Evolutionary conservation across 768 basidiomycete species (phyloP).

Genomic region (Suillus hirtellus): DNA sequence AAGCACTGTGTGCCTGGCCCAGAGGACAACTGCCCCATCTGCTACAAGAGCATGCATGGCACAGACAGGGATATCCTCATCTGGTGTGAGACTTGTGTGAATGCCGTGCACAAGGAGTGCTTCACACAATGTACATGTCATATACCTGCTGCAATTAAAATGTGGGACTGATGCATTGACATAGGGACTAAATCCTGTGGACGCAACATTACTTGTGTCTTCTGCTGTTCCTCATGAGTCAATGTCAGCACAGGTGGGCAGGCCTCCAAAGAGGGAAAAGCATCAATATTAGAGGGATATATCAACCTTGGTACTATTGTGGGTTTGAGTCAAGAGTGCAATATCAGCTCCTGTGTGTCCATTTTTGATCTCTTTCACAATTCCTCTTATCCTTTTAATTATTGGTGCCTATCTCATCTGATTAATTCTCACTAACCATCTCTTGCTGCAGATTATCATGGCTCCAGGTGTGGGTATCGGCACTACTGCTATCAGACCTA

Average conservation of each 20-base stretch:
- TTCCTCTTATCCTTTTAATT: background rate
- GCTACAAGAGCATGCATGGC: conserved; percentile 68
- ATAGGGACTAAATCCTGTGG: conserved; percentile 39
- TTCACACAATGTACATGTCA: conserved; percentile 65
- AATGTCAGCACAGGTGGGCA: conserved; percentile 23
- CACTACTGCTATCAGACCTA: no score
- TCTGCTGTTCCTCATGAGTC: conserved; percentile 69
- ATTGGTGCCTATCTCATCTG: background rate
- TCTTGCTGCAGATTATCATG: conserved; percentile 21
- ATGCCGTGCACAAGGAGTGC: conserved; percentile 72
- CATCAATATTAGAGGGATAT: conserved; percentile 43
- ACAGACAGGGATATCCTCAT: conserved; percentile 45
- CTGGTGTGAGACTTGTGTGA: conserved; percentile 69
- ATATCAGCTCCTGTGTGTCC: conserved; percentile 66
- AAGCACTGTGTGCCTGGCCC: conserved; percentile 49
- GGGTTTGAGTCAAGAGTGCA: conserved; percentile 59
- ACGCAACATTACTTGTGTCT: conserved; percentile 66
- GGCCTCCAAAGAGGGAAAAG: conserved; percentile 13
- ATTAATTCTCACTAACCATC: background rate
- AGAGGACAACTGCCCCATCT: conserved; percentile 78
- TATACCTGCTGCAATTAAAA: conserved; percentile 7
- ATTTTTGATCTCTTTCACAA: background rate
- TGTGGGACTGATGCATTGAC: conserved; percentile 8
- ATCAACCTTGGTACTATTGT: conserved; percentile 62
- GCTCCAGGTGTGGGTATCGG: no score